Percentiles rank a stretch among this genome's conserved stretches.
These are phyloP conservation scores for Rhizoclosmatium globosum DNA, from an alignment of 192 early-diverging fungal genomes.

Conservation along the genomic window DNA sequence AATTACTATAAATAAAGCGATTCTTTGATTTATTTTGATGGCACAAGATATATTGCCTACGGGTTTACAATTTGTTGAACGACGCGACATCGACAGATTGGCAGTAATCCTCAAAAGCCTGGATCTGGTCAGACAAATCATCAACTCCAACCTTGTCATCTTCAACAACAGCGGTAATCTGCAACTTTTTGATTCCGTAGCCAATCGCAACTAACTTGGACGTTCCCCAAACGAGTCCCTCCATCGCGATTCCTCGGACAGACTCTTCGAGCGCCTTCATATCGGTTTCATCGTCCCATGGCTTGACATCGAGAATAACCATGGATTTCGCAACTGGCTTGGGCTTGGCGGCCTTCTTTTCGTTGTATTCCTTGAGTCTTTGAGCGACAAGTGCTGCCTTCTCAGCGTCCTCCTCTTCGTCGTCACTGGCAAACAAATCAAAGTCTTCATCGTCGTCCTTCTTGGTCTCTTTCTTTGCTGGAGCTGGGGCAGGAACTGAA, in stretches of 20 bases:
- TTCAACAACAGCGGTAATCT: conserved; percentile 90
- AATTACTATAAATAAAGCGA: no score
- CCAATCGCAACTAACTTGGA: conserved; percentile 82
- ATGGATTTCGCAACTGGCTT: conserved; percentile 90
- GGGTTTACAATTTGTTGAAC: conserved; percentile 17
- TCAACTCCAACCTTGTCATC: conserved; percentile 80
- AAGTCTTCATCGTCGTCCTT: conserved; percentile 22
- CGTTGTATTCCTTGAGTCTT: conserved; percentile 89
- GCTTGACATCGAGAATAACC: conserved; percentile 93
- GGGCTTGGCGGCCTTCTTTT: conserved; percentile 58
- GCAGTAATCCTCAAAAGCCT: background rate
- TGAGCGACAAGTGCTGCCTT: conserved; percentile 86
- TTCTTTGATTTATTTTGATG: no score
- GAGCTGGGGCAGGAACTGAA: background rate
- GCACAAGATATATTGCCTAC: background rate
- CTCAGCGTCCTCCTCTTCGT: conserved; percentile 92
- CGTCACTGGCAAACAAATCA: conserved; percentile 41
- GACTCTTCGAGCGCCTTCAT: conserved; percentile 75
- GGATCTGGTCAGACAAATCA: conserved; percentile 4
- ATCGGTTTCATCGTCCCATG: conserved; percentile 95
- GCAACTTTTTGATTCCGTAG: conserved; percentile 93
- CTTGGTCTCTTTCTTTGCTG: conserved; percentile 18
- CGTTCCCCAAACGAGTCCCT: conserved; percentile 90
- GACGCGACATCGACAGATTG: conserved; percentile 11
- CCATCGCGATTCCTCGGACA: conserved; percentile 82